Evolutionary conservation across 2,329 filamentous ascomycete species (phyloP).

Genomic region (Penicillium olsonii): DNA sequence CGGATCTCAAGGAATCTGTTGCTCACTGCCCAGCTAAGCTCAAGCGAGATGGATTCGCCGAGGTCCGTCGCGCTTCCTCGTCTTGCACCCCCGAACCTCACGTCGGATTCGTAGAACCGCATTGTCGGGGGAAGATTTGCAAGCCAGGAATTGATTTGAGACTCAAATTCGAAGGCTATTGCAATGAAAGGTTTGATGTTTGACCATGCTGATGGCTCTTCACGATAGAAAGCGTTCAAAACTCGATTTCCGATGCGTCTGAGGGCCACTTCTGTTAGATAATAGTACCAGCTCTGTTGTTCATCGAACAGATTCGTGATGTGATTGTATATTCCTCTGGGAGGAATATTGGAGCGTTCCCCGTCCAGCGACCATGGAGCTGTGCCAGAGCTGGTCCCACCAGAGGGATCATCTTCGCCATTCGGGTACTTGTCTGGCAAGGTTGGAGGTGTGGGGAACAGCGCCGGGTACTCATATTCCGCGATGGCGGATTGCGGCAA

Average conservation of each 20-base stretch:
- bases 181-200: conserved; percentile 25
- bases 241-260: conserved; percentile 47
- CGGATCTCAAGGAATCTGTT: conserved; percentile 31
- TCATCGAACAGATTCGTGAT: conserved; percentile 24
- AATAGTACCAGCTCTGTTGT: conserved; percentile 48
- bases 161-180: conserved; percentile 32
- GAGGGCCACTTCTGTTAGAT: conserved; percentile 47
- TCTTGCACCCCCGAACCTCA: neutral
- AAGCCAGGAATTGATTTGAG: conserved; percentile 28
- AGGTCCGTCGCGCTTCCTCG: neutral
- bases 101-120: conserved; percentile 24
- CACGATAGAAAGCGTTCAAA: conserved; percentile 36
- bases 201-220: conserved; percentile 22
- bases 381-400: neutral
- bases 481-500: conserved; percentile 41
- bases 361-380: neutral
- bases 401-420: neutral
- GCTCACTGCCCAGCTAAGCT: conserved; percentile 31
- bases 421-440: conserved; percentile 13
- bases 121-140: conserved; percentile 31
- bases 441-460: conserved; percentile 33
- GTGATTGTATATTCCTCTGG: neutral
- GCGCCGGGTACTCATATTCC: conserved; percentile 36
- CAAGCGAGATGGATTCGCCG: conserved; percentile 19
- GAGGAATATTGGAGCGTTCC: neutral